phyloP scores from a whole-genome alignment of 352 stramenopile genomes.

The Globisporangium barbulae region DNA sequence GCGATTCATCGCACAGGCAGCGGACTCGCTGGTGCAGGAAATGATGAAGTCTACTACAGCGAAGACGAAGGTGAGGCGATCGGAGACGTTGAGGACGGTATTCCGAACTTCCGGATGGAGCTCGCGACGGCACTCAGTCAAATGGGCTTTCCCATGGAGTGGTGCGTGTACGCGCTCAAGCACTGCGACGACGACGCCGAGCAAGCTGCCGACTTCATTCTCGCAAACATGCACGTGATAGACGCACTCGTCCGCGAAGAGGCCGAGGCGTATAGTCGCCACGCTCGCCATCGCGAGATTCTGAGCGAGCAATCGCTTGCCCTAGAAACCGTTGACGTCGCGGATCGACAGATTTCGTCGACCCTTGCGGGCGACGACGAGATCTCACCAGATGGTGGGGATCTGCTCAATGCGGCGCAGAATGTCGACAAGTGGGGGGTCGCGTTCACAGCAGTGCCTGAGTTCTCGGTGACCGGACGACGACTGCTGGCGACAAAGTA shows the following conservation, averaged over 20 bases:
- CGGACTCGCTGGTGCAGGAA: constrained; percentile 21
- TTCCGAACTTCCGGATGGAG: constrained; percentile 86
- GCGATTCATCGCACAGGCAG: constrained; percentile 29
- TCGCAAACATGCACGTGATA: constrained; percentile 84
- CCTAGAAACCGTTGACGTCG: neutral
- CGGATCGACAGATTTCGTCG: neutral
- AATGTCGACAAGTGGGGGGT: constrained; percentile 81
- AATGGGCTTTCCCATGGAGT: constrained; percentile 88
- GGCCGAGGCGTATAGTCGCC: constrained; percentile 44
- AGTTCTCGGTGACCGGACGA: constrained; percentile 79
- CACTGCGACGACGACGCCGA: constrained; percentile 85
- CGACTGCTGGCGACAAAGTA: constrained; percentile 76
- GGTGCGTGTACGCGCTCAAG: constrained; percentile 78
- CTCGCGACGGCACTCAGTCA: constrained; percentile 73
- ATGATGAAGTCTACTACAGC: constrained; percentile 80
- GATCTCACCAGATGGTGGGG: constrained; percentile 3
- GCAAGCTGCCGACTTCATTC: constrained; percentile 78
- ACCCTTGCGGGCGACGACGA: constrained; percentile 14
- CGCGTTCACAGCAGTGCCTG: constrained; percentile 78
- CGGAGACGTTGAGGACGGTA: constrained; percentile 44
- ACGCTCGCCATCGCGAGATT: constrained; percentile 44
- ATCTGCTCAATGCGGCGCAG: constrained; percentile 17
- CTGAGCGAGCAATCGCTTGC: constrained; percentile 23
- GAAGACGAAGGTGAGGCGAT: constrained; percentile 71
- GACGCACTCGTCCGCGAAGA: constrained; percentile 77